A percentile compares a stretch with the other conserved stretches of the same genome.
Conservation (phyloP, 352 stramenopile genomes). For the Peronospora farinosa region DNA sequence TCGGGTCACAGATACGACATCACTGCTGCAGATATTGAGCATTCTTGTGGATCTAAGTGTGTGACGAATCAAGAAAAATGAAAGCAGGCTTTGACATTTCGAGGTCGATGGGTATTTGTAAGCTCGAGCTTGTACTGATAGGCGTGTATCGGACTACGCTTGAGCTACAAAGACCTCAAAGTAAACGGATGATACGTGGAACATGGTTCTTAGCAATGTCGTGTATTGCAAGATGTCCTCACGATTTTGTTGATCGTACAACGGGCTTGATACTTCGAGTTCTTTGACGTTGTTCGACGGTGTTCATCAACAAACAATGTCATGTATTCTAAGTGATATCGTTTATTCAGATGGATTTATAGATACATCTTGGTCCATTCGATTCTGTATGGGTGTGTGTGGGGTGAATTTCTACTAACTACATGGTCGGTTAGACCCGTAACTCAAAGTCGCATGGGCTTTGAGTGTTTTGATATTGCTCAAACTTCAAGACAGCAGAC, state of each 20-base stretch:
- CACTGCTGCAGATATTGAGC: too few relatives aligned
- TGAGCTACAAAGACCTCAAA: too few relatives aligned
- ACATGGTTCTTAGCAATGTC: constrained; percentile 3
- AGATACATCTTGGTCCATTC: constrained; percentile 28
- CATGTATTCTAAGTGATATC: constrained; percentile 3
- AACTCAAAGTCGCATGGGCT: constrained; percentile 26
- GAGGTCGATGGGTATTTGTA: too few relatives aligned
- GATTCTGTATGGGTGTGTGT: constrained; percentile 3
- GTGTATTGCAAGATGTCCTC: constrained; percentile 2
- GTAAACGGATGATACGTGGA: neutral
- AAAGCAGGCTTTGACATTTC: too few relatives aligned
- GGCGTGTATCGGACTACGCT: too few relatives aligned
- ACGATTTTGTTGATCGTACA: neutral
- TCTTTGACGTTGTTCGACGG: neutral
- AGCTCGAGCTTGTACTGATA: too few relatives aligned
- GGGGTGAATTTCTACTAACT: constrained; percentile 22
- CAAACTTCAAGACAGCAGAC: constrained; percentile 12
- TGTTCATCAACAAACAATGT: neutral
- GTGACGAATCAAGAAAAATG: too few relatives aligned
- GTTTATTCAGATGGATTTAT: constrained; percentile 14
- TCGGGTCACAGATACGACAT: too few relatives aligned
- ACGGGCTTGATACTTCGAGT: constrained; percentile 2
- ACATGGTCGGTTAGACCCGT: constrained; percentile 19
- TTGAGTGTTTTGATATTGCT: constrained; percentile 7
- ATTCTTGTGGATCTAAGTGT: too few relatives aligned